Conservation (phyloP, 2,329 filamentous ascomycete genomes). For the Dothidotthia symphoricarpi region DNA sequence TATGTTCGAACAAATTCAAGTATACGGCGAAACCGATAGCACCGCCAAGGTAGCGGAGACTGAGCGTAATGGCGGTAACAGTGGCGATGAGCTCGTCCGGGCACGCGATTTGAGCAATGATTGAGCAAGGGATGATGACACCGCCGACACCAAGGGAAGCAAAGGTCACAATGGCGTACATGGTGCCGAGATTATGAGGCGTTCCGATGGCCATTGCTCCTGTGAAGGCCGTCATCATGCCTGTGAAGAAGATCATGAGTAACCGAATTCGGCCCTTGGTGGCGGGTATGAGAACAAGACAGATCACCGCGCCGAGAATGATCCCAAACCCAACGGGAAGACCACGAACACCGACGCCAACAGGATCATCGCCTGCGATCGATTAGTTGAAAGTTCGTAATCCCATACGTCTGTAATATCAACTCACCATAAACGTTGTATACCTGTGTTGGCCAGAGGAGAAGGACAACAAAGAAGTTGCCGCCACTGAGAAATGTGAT, state of each 20-base stretch:
- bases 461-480: conserved; percentile 36
- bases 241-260: conserved; percentile 59
- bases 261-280: conserved; percentile 59
- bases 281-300: conserved; percentile 57
- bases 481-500: conserved; percentile 38
- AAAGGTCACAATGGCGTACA: conserved; percentile 60
- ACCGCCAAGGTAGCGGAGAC: conserved; percentile 68
- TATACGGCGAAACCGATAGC: conserved; percentile 61
- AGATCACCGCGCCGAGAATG: conserved; percentile 59
- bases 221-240: conserved; percentile 65
- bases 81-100: conserved; percentile 70
- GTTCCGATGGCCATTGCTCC: conserved; percentile 54
- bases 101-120: conserved; percentile 68
- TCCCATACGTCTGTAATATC: not conserved
- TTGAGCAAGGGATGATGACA: conserved; percentile 65
- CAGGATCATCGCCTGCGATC: conserved; percentile 54
- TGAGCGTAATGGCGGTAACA: conserved; percentile 64
- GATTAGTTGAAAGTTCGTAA: not conserved
- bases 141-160: conserved; percentile 65
- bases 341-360: conserved; percentile 63
- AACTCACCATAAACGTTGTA: conserved; percentile 36
- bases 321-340: conserved; percentile 65
- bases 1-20: conserved; percentile 37
- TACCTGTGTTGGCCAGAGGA: conserved; percentile 38
- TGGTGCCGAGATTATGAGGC: conserved; percentile 53